Evolutionary conservation across 257 asterid genomes (phyloP).

Genomic region (Anisodus acutangulus): DNA sequence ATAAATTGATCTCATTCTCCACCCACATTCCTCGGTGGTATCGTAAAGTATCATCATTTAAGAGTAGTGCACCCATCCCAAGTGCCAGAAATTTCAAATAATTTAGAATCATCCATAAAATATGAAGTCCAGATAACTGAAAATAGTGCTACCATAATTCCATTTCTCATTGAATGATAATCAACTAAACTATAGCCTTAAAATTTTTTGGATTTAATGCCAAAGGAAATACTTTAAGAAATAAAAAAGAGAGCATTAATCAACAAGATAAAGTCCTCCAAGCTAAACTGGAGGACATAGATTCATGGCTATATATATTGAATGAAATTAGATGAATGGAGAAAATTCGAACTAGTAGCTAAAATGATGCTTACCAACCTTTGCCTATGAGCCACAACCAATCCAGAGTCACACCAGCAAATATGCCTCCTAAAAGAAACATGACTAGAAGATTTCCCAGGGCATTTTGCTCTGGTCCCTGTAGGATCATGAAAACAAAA

Average conservation of each 20-base stretch:
- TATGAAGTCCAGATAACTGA: neutral
- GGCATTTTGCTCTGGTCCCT: conserved; percentile 56
- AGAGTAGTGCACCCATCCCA: neutral
- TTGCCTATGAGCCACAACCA: conserved; percentile 59
- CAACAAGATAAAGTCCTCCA: neutral
- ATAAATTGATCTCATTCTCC: too few relatives aligned
- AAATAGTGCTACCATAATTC: neutral
- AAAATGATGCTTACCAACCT: conserved; percentile 44
- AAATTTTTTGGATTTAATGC: neutral
- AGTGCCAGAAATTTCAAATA: neutral
- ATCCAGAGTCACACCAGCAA: conserved; percentile 47
- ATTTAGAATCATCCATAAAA: neutral
- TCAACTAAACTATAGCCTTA: neutral
- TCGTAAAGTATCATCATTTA: too few relatives aligned
- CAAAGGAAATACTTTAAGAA: neutral
- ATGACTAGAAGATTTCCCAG: conserved; percentile 47
- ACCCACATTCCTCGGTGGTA: too few relatives aligned
- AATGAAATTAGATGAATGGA: neutral
- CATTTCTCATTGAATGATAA: neutral
- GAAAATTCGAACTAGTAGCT: neutral
- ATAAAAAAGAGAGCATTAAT: neutral
- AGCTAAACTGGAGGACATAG: neutral
- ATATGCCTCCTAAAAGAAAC: conserved; percentile 51
- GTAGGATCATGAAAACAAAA: neutral
- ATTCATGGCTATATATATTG: neutral